Percentiles rank a stretch among this genome's conserved stretches.
phyloP scores from a whole-genome alignment of 495 filamentous ascomycete species.

The Entonaema liquescens region DNA sequence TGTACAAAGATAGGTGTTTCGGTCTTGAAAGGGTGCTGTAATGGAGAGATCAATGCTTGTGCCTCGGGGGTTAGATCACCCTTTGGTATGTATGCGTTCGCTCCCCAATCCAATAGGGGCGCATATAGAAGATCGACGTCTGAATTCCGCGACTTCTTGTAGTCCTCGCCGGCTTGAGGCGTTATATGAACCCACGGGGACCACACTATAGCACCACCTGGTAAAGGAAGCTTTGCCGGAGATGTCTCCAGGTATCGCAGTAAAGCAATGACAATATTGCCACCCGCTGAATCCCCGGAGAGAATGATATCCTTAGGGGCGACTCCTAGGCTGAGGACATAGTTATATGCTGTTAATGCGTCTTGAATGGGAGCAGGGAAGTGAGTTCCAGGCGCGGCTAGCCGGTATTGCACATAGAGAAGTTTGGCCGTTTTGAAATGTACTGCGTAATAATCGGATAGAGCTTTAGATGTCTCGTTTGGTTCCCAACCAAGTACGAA shows the following conservation, averaged over 20 bases:
- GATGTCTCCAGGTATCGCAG: conserved; percentile 24
- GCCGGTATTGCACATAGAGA: conserved; percentile 31
- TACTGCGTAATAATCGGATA: not conserved
- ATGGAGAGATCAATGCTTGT: conserved; percentile 25
- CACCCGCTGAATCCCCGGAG: conserved; percentile 30
- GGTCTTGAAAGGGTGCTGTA: conserved; percentile 31
- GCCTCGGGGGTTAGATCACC: conserved; percentile 5
- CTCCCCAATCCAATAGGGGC: conserved; percentile 34
- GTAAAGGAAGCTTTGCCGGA: conserved; percentile 14
- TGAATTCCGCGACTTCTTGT: not conserved
- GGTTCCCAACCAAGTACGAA: conserved; percentile 29
- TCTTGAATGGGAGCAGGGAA: conserved; percentile 37
- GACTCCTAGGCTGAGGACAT: conserved; percentile 16
- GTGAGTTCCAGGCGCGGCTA: not conserved
- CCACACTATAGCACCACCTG: conserved; percentile 28
- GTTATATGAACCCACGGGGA: conserved; percentile 40
- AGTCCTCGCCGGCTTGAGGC: conserved; percentile 4
- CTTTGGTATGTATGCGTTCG: conserved; percentile 21
- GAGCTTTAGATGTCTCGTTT: not conserved
- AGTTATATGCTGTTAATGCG: conserved; percentile 25
- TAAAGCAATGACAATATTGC: conserved; percentile 25
- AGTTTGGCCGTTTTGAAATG: conserved; percentile 1
- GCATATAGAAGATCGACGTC: conserved; percentile 7
- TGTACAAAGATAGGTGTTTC: conserved; percentile 20
- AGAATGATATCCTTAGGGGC: conserved; percentile 26